Evolutionary conservation across 208 protist genomes (phyloP), one percentile per base, ranked within the genome.

Genomic region (Crithidia thermophila): DNA sequence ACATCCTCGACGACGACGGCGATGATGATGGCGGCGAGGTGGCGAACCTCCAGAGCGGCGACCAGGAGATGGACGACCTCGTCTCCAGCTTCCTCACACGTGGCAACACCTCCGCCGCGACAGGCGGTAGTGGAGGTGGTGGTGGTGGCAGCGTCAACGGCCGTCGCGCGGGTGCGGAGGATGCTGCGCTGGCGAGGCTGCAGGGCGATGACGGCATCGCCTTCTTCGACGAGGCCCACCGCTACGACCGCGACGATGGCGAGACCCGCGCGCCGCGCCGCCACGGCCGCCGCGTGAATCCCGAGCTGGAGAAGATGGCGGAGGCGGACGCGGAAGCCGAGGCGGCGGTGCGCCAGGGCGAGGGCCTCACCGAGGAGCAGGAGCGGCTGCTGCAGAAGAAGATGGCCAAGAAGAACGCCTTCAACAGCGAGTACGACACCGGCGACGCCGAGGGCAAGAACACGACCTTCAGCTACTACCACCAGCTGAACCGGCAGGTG

Each of bases 371-470:
- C 18, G 82, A 85, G 63, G 94, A 94, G 63, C 82, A 93, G 73
- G 88, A 95, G 74, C 72, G 84, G 0, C 55, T 86, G 18, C 27
- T 93, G 55, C 82, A 94, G 80, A 94, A 94, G 67, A 94, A 89
- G 66, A 91, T 95, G 82, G 87, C 85, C n/a, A 94, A 97, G 77
- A 97, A 98, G 66, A 79, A 85, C 40, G 77, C 72, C n/a, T 95
- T 96, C 75, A 73, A 96, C 69, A 85, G 89, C 30, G 77, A 75
- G 10, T 95, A 98, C 68, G 85, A 95, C 66, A 82, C 81, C 46
- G 76, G 76, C 37, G 69, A 60, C 34, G 59, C 56, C 9, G 67
- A 67, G 13, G 83, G 72, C 42, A 90, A 89, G 65, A 93, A 82
- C 64, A 91, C 84, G 50, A 93, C 90, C 20, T 88, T 84, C 68